A percentile compares a stretch with the other conserved stretches of the same genome.
Conservation (phyloP, 208 protist species). For the Sergeia podlipaevii region DNA sequence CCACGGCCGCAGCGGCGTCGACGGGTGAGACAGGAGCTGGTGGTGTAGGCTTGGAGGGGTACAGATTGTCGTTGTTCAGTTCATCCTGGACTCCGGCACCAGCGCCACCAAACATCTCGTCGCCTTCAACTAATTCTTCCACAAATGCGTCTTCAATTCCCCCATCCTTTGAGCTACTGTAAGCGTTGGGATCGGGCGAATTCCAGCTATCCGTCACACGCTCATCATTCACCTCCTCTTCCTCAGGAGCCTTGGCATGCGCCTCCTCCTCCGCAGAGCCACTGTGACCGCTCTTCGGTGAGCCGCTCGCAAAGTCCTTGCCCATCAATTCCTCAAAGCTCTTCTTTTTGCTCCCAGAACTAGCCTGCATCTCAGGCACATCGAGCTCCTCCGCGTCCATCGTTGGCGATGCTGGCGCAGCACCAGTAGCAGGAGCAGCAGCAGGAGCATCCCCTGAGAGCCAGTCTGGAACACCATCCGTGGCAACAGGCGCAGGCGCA, state of each 20-base stretch:
- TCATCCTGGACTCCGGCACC: conserved; percentile 6
- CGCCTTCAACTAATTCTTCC: neutral
- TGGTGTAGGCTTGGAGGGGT: conserved; percentile 3
- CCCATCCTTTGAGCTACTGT: neutral
- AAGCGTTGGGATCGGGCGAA: neutral
- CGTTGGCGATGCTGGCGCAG: too few species aligned
- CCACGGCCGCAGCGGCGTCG: neutral
- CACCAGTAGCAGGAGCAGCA: too few species aligned
- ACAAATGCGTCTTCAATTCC: neutral
- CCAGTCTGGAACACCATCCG: conserved; percentile 9
- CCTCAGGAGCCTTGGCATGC: neutral
- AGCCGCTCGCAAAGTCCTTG: too few species aligned
- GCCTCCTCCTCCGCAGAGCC: neutral
- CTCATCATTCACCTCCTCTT: conserved; percentile 4
- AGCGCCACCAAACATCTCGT: conserved; percentile 2
- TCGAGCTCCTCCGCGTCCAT: neutral
- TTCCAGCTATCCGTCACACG: neutral
- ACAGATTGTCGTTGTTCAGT: neutral
- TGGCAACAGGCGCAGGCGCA: neutral
- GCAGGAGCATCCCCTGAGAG: conserved; percentile 8
- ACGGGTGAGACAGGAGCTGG: too few species aligned
- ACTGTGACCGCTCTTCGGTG: too few species aligned
- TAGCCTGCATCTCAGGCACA: neutral
- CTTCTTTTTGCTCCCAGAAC: too few species aligned
- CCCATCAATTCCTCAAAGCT: too few species aligned